Evolutionary conservation across 2,329 filamentous ascomycete genomes (phyloP), one percentile per base, ranked within the genome.

Genomic region (Laburnicola sp.): DNA sequence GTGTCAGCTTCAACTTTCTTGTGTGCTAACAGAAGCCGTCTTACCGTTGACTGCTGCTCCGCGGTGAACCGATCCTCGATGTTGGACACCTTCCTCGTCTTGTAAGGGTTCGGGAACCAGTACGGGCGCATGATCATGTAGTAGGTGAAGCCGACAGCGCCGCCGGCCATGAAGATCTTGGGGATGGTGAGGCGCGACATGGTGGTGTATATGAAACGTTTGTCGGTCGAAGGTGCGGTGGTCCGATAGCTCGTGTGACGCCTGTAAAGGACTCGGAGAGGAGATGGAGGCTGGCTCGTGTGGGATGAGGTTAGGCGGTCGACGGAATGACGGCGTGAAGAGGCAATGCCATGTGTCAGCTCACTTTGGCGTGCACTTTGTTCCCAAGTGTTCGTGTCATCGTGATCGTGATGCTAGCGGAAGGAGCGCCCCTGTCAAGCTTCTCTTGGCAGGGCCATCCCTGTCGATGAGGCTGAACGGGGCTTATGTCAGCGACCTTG

Each of bases 91-190:
- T 54, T 69, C 35, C 60, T 58, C 25, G 70, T 73, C 60, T 71
- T 70, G 61, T 70, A 70, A 8, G 69, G 66, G 54, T 72, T 69
- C 46, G 68, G 67, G 63, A 69, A 71, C 70, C 69, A 71, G 58
- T 71, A 69, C 45, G 64, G 64, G 50, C 69, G 63, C 66, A 71
- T 71, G 53, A 64, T 62, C 45, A 71, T 58, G 59, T 71, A 68
- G 61, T 72, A 72, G 44, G 57, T 58, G 54, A 72, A 66, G 51
- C 70, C 69, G 11, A 68, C 62, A 45, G 62, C 64, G 26, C 65
- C 69, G 43, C 69, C 69, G 37, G 69, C 69, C 63, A 70, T 66
- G 57, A 72, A 70, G 48, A 72, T 65, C 54, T 72, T 72, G 34
- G 68, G 67, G 23, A 72, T 67, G 3, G 67, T 66, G 49, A 68